Base-by-base conservation (phyloP, 1,284 basidiomycete species). In the Wolfiporia cocos region DNA sequence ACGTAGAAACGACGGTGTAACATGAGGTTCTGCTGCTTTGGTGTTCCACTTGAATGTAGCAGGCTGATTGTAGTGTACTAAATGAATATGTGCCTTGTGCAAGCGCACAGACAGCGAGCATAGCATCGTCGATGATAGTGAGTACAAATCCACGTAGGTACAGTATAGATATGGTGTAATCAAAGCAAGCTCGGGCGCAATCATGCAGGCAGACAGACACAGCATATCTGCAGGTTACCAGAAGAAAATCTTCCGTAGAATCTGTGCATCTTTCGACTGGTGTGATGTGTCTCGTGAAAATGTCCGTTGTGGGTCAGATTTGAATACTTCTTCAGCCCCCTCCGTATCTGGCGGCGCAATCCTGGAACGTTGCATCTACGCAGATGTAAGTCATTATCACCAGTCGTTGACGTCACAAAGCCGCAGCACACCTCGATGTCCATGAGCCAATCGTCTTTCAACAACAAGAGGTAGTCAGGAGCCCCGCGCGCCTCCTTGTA, bases 341-440 rank as follows among this genome's bases (percentile, higher is more conserved):
- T 58, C 57, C 3, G 53, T 24, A 28, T 61, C 57, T 2, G 55
- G 52, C 4, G 49, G 43, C 4, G 53, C 47, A 26, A 81, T 75
- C 45, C 81, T 67, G 21, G 76, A 71, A 44, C 73, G 69, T 62
- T 78, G 76, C 71, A 76, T 73, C 78, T 81, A 49, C n/a, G 39
- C 20, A 35, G 37, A 47, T 31, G 42, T 26, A 43, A 40, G 28
- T 41, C n/a, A 15, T 17, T 26, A 29, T 19, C n/a, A 3, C 22
- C 14, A 30, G 17, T 24, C 9, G 4, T 36, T 10, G 4, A 11
- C 21, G 15, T 18, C 17, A 6, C 9, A 4, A 19, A 21, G 5
- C 26, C 23, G 17, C 33, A 4, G 53, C 70, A 43, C 50, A 83
- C 83, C 63, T 84, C 80, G 42, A 71, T 67, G 47, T 72, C 73